phyloP scores from a whole-genome alignment of 2,329 filamentous ascomycete genomes.

The Nothopassalora personata region DNA sequence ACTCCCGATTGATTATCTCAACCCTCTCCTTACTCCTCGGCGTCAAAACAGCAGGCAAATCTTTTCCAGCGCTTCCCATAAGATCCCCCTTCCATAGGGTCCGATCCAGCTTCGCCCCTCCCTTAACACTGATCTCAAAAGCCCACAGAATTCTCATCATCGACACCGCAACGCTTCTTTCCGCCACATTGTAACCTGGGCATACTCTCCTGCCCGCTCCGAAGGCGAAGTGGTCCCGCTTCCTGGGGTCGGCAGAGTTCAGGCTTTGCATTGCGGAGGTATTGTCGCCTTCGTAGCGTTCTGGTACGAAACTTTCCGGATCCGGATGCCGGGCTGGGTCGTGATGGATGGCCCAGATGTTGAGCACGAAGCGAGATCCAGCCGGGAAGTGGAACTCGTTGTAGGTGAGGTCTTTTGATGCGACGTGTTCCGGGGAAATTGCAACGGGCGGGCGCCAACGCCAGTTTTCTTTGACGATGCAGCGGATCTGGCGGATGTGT shows the following conservation, averaged over 20 bases:
- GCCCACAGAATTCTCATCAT: slow-evolving; percentile 34
- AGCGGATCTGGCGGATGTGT: no score
- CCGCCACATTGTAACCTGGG: slow-evolving; percentile 34
- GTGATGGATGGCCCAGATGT: slow-evolving; percentile 8
- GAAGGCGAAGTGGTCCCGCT: slow-evolving; percentile 35
- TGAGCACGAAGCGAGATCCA: slow-evolving; percentile 2
- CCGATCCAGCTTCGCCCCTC: no score
- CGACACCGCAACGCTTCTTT: slow-evolving; percentile 33
- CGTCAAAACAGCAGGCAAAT: no score
- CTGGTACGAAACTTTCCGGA: slow-evolving; percentile 3
- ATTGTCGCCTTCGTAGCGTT: slow-evolving; percentile 4
- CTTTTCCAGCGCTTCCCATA: no score
- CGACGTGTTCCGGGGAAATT: slow-evolving; percentile 3
- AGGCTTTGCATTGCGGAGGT: slow-evolving; percentile 1
- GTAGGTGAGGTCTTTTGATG: slow-evolving; percentile 9
- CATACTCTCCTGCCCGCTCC: slow-evolving; percentile 33
- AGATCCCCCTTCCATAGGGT: no score
- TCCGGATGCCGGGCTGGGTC: slow-evolving; percentile 2
- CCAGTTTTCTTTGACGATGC: no score
- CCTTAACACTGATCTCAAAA: slow-evolving; percentile 22
- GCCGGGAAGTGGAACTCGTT: slow-evolving; percentile 3
- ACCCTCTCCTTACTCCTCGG: no score
- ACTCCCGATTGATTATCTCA: no score
- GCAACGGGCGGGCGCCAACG: no score
- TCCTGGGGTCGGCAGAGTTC: not conserved